These are phyloP conservation scores for Penicillium antarcticum DNA, from an alignment of 495 filamentous ascomycete species.

Conservation along the genomic window DNA sequence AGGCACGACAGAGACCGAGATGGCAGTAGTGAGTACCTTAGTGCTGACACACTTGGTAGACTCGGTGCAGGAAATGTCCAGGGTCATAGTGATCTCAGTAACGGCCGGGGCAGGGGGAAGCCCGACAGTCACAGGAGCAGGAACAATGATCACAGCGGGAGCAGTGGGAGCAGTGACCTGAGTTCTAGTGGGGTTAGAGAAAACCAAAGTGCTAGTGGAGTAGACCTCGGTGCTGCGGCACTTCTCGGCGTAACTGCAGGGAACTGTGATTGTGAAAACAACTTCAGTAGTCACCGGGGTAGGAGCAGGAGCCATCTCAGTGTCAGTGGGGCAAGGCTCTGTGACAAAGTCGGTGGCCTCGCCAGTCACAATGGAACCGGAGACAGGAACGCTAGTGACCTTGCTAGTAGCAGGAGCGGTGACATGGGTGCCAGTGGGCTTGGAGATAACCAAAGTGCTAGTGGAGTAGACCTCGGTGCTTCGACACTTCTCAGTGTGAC, in stretches of 20 bases:
- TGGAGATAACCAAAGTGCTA: not conserved
- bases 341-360: not conserved
- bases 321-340: not conserved
- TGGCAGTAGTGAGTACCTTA: not conserved
- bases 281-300: not conserved
- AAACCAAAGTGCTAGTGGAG: not conserved
- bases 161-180: not conserved
- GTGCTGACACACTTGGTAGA: constrained; percentile 3
- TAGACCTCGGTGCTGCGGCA: not conserved
- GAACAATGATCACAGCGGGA: not conserved
- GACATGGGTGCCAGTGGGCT: not conserved
- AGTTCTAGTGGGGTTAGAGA: not conserved
- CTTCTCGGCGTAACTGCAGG: constrained; percentile 1
- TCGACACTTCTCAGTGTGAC: not conserved
- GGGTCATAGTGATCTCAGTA: not conserved
- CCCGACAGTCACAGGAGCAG: not conserved
- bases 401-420: not conserved
- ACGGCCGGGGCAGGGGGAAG: not conserved
- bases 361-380: not conserved
- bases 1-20: not conserved
- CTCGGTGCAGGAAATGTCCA: constrained; percentile 3
- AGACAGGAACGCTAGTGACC: not conserved
- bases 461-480: not conserved
- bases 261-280: not conserved
- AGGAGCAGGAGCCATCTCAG: not conserved